Base-by-base conservation (phyloP, 257 asterid genomes). In the Osmanthus fragrans region DNA sequence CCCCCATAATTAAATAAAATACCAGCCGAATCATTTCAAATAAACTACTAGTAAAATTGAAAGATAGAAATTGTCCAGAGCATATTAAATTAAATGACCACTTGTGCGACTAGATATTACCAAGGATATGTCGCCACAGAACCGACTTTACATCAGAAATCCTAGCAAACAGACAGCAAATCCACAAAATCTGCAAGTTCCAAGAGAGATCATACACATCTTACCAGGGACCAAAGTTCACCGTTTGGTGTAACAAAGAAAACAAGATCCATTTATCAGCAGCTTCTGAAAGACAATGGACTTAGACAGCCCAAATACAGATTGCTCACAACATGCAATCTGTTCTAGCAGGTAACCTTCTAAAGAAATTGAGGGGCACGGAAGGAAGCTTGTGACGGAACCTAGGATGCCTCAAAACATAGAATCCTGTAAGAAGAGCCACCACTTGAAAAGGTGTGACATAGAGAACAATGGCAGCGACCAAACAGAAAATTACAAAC, bases 341-440 rank as follows among this genome's bases (percentile, higher is more conserved):
- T 58, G 90, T 84, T 76, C 87, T 87, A 13, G 90, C 90, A 27
- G 90, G 90, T 9, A 87, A 85, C 80, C 90, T 85, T 75, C 86
- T 73, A 73, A 87, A 85, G 87, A 87, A 87, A 42, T 85, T 87
- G 30, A 85, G 81, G 0, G 90, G 87, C 74, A 85, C 87, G 0
- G 89, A 84, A 23, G 90, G 90, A 70, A 82, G 87, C 79, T 79
- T 87, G 79, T 79, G 77, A 3, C 89, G 86, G 80, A 87, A 87
- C 79, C 88, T 84, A 3, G 90, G 90, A 79, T 87, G 90, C 56
- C 90, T 78, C 30, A 87, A 71, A 71, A 80, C 81, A 40, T 85
- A 87, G 68, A 87, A 82, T 30, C 90, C 89, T 4, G 76, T 16
- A 19, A 87, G 80, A 73, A 85, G 78, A 0, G 80, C 89, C 51